phyloP scores from a whole-genome alignment of 73 alveolate genomes.

The Urostyla sp. region DNA sequence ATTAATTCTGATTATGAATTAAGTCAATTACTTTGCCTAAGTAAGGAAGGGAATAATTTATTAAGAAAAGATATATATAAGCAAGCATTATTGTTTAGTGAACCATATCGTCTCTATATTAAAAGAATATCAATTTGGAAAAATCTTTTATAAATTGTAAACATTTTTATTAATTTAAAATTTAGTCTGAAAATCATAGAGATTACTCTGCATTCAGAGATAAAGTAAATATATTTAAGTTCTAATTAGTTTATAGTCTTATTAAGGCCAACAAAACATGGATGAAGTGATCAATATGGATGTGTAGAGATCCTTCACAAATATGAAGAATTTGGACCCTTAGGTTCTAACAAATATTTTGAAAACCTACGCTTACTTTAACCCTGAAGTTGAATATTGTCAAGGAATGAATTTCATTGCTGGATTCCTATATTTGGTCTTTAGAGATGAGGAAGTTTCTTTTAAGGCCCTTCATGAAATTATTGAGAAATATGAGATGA shows the following conservation, averaged over 20 bases:
- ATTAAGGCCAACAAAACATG: slow-evolving; percentile 31
- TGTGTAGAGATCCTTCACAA: slow-evolving; percentile 70
- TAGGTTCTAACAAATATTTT: slow-evolving; percentile 73
- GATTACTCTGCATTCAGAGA: slow-evolving; percentile 63
- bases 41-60: slow-evolving; percentile 18
- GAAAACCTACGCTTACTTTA: slow-evolving; percentile 83
- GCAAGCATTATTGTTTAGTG: slow-evolving; percentile 44
- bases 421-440: slow-evolving; percentile 82
- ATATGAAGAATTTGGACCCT: slow-evolving; percentile 33
- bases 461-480: slow-evolving; percentile 75
- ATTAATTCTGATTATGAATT: slow-evolving; percentile 27
- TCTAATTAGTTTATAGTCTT: no score
- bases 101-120: slow-evolving; percentile 20
- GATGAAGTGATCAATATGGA: slow-evolving; percentile 75
- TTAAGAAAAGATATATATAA: slow-evolving; percentile 44
- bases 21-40: not conserved
- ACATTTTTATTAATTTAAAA: not conserved
- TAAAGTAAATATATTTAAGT: slow-evolving; percentile 19
- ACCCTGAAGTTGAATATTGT: slow-evolving; percentile 92
- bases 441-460: slow-evolving; percentile 84
- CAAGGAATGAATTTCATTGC: slow-evolving; percentile 97
- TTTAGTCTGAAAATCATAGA: slow-evolving; percentile 31
- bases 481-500: slow-evolving; percentile 68
- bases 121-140: slow-evolving; percentile 59
- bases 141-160: slow-evolving; percentile 8